Evolutionary conservation across 352 stramenopile species (phyloP).

Genomic region (Globisporangium splendens): DNA sequence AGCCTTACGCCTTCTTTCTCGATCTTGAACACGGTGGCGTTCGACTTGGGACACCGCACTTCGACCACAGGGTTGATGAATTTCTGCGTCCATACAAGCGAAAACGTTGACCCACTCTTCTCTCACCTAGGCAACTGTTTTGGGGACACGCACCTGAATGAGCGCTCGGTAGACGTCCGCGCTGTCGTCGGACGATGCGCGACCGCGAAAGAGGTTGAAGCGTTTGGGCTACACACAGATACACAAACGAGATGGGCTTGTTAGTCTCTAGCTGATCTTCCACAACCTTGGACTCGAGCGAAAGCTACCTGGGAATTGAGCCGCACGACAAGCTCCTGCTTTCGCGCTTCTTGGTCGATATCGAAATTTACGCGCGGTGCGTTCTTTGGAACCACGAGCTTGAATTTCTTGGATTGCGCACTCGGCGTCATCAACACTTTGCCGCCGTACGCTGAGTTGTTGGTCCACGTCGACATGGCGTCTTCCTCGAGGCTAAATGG

Average conservation of each 20-base stretch:
- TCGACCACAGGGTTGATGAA: slow-evolving; percentile 81
- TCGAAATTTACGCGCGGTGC: slow-evolving; percentile 51
- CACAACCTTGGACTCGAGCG: neutral
- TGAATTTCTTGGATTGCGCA: slow-evolving; percentile 46
- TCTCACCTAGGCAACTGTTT: neutral
- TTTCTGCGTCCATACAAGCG: slow-evolving; percentile 36
- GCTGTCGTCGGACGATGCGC: slow-evolving; percentile 26
- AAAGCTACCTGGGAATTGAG: slow-evolving; percentile 44
- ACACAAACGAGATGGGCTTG: neutral
- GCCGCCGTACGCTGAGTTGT: slow-evolving; percentile 53
- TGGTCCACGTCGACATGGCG: slow-evolving; percentile 56
- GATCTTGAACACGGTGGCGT: slow-evolving; percentile 71
- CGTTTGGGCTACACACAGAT: slow-evolving; percentile 23
- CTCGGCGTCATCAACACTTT: slow-evolving; percentile 55
- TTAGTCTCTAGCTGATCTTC: too few relatives aligned
- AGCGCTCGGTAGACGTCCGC: slow-evolving; percentile 35
- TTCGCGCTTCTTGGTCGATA: slow-evolving; percentile 69
- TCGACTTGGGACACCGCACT: slow-evolving; percentile 59
- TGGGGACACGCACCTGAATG: slow-evolving; percentile 28
- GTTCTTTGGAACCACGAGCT: slow-evolving; percentile 42
- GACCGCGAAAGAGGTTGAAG: slow-evolving; percentile 47
- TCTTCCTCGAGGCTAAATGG: slow-evolving; percentile 45
- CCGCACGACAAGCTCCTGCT: slow-evolving; percentile 62
- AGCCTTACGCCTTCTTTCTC: slow-evolving; percentile 72
- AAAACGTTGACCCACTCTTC: neutral